Conservation (phyloP, 805 yeast species). For the Starmerella powellii region DNA sequence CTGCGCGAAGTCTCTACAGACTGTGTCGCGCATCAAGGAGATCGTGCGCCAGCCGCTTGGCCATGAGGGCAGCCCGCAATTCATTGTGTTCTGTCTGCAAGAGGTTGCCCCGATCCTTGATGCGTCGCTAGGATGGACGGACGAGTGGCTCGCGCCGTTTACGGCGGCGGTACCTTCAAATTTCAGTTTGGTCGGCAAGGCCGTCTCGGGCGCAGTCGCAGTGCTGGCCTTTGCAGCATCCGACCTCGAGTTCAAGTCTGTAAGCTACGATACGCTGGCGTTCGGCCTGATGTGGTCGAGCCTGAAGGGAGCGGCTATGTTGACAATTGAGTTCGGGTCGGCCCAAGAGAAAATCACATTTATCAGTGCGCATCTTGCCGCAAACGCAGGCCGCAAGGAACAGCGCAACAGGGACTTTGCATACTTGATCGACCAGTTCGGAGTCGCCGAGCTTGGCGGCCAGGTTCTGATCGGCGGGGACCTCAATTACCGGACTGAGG, state of each 20-base stretch:
- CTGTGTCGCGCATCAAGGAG: not conserved
- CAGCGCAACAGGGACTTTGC: slow-evolving; percentile 44
- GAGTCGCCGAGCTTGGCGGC: slow-evolving; percentile 44
- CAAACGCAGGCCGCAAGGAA: slow-evolving; percentile 55
- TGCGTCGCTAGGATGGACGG: slow-evolving; percentile 24
- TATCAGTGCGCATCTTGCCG: slow-evolving; percentile 61
- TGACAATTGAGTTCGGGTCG: slow-evolving; percentile 41
- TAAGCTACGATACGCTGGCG: slow-evolving; percentile 15
- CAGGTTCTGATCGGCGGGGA: slow-evolving; percentile 77
- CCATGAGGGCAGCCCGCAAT: not conserved
- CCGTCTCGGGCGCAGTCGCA: slow-evolving; percentile 26
- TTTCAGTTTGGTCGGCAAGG: slow-evolving; percentile 16
- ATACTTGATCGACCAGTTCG: slow-evolving; percentile 41
- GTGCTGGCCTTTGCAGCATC: slow-evolving; percentile 29
- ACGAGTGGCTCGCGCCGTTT: slow-evolving; percentile 23
- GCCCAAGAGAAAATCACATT: slow-evolving; percentile 40
- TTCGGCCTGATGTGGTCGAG: slow-evolving; percentile 49
- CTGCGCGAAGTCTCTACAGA: slow-evolving; percentile 3
- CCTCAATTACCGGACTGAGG: slow-evolving; percentile 57
- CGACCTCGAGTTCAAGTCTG: slow-evolving; percentile 27
- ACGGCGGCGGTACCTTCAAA: slow-evolving; percentile 22
- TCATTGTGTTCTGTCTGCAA: slow-evolving; percentile 21
- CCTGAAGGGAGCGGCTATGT: slow-evolving; percentile 55
- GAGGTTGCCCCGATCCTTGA: slow-evolving; percentile 30
- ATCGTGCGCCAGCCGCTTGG: not conserved